Percentiles rank a stretch among this genome's conserved stretches.
phyloP scores from a whole-genome alignment of 495 filamentous ascomycete genomes.

The Penicillium roqueforti region DNA sequence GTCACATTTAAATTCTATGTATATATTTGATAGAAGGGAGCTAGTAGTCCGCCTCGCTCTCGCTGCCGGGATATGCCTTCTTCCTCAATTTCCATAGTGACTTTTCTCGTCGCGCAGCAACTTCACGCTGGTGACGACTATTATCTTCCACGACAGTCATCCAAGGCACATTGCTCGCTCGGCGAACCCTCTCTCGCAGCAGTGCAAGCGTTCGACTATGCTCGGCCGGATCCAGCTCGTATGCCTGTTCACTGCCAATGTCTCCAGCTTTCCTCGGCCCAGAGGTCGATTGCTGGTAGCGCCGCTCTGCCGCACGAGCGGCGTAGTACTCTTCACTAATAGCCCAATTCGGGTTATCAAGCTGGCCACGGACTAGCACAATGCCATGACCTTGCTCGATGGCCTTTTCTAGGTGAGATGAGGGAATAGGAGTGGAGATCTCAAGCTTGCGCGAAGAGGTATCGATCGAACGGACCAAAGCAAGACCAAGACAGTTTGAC shows the following conservation, averaged over 20 bases:
- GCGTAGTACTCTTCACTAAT: conserved; percentile 44
- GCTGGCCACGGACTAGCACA: conserved; percentile 49
- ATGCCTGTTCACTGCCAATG: conserved; percentile 3
- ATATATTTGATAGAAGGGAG: conserved; percentile 4
- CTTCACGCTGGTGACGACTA: conserved; percentile 31
- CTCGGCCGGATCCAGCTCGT: conserved; percentile 10
- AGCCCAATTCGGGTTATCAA: conserved; percentile 52
- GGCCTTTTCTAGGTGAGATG: conserved; percentile 26
- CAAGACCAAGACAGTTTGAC: conserved; percentile 48
- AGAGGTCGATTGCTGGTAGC: conserved; percentile 25
- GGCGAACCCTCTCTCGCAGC: conserved; percentile 34
- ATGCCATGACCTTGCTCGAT: conserved; percentile 37
- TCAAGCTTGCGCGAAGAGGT: conserved; percentile 34
- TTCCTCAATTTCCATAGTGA: conserved; percentile 45
- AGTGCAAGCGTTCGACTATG: conserved; percentile 22
- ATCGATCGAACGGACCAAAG: conserved; percentile 50
- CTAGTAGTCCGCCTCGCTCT: conserved; percentile 42
- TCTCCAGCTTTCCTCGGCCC: conserved; percentile 23
- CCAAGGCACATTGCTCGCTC: conserved; percentile 44
- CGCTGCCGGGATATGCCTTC: conserved; percentile 42
- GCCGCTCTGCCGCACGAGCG: conserved; percentile 37
- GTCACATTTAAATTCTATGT: not conserved
- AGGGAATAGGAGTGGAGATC: conserved; percentile 46
- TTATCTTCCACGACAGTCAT: conserved; percentile 45
- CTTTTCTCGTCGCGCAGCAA: conserved; percentile 30